Evolutionary conservation across 805 yeast species (phyloP).

Genomic region (Teunomyces pallodes): DNA sequence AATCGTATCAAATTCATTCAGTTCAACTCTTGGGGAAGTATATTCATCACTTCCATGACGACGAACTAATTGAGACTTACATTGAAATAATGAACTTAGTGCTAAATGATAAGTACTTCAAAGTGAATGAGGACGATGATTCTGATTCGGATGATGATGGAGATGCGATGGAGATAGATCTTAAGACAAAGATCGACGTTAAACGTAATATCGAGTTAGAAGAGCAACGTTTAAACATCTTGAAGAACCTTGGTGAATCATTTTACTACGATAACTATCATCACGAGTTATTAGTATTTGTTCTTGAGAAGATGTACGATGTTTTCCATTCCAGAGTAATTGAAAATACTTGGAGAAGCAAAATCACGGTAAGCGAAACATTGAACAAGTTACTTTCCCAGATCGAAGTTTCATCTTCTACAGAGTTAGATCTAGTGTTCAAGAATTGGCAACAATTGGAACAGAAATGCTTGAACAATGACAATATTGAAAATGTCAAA

Average conservation of each 20-base stretch:
- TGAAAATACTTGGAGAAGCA: slow-evolving; percentile 61
- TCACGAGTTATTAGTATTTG: slow-evolving; percentile 23
- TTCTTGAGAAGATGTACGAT: slow-evolving; percentile 20
- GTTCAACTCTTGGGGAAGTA: slow-evolving; percentile 54
- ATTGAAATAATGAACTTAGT: slow-evolving; percentile 31
- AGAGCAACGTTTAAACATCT: slow-evolving; percentile 40
- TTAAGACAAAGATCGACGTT: slow-evolving; percentile 27
- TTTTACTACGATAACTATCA: slow-evolving; percentile 19
- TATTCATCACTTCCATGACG: slow-evolving; percentile 33
- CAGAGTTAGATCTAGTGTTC: slow-evolving; percentile 15
- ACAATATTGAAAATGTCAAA: slow-evolving; percentile 58
- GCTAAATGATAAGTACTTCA: slow-evolving; percentile 39
- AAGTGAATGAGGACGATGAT: slow-evolving; percentile 26
- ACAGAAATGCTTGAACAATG: slow-evolving; percentile 29
- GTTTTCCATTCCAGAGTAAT: slow-evolving; percentile 24
- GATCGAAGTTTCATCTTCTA: not conserved
- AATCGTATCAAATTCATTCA: slow-evolving; percentile 57
- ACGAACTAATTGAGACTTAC: slow-evolving; percentile 39
- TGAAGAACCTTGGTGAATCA: slow-evolving; percentile 35
- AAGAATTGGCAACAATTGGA: slow-evolving; percentile 21
- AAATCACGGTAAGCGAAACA: slow-evolving; percentile 44
- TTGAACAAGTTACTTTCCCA: slow-evolving; percentile 19
- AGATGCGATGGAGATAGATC: slow-evolving; percentile 24
- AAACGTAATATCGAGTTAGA: slow-evolving; percentile 46
- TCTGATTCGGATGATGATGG: slow-evolving; percentile 34